phyloP scores from a whole-genome alignment of 2,329 filamentous ascomycete genomes.

The Scorias spongiosa region DNA sequence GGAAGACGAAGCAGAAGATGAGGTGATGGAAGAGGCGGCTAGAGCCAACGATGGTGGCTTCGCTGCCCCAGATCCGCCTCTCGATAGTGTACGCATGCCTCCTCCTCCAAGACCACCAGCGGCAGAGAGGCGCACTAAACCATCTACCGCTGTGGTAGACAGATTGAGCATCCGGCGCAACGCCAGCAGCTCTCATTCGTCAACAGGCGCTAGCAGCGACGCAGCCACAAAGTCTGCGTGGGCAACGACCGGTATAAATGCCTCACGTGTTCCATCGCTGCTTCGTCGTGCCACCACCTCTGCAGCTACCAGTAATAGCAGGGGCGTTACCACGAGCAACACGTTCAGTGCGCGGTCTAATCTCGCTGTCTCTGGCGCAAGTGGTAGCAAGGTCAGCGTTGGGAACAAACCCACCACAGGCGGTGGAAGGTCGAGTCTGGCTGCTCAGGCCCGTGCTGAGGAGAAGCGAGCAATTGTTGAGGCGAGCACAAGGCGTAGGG shows the following conservation, averaged over 20 bases:
- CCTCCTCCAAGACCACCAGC: conserved; percentile 25
- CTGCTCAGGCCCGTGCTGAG: conserved; percentile 43
- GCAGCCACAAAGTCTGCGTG: conserved; percentile 13
- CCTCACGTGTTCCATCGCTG: conserved; percentile 44
- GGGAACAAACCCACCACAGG: conserved; percentile 26
- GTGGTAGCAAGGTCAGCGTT: conserved; percentile 16
- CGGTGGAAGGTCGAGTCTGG: conserved; percentile 44
- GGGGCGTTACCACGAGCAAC: conserved; percentile 24
- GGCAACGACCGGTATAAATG: conserved; percentile 24
- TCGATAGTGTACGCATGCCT: conserved; percentile 2
- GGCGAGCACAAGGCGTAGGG: conserved; percentile 35
- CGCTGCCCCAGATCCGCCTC: conserved; percentile 14
- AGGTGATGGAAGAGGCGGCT: conserved; percentile 25
- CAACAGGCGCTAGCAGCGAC: conserved; percentile 4
- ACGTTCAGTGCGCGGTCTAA: not conserved
- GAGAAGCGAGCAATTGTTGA: conserved; percentile 38
- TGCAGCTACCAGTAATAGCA: conserved; percentile 11
- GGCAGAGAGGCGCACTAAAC: conserved; percentile 19
- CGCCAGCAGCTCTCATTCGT: conserved; percentile 9
- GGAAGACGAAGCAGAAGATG: conserved; percentile 33
- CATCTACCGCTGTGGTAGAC: conserved; percentile 43
- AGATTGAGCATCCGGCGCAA: conserved; percentile 50
- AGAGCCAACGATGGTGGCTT: conserved; percentile 19
- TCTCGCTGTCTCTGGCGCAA: conserved; percentile 1
- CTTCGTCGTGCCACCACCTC: conserved; percentile 56